Evolutionary conservation across 441 rosid species (phyloP), one percentile per base, ranked within the genome.

Genomic region (Mallotus japonicus): DNA sequence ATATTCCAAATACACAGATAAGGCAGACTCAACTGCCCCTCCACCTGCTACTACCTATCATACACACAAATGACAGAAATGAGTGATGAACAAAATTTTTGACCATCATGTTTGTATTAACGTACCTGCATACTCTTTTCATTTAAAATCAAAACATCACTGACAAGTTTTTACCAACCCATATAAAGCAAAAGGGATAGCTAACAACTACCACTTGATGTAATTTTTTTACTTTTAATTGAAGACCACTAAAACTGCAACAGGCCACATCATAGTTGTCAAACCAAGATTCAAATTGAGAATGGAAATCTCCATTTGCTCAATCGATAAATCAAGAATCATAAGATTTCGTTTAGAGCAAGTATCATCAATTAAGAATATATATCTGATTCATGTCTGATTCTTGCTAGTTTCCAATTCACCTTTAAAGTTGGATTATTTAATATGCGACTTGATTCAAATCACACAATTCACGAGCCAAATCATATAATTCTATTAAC

Each of bases 21-120:
- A 84, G 55, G 99, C 97, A 67, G 97, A 77, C 77, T 96, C 98
- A 70, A 93, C 98, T 7, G 99, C 99, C 75, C 98, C 99, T 74
- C 99, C 99, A 72, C 98, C 99, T 0, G 99, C 96, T 66, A 96
- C 99, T 64, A 93, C 97, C 99, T 92, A 89, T 46, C 70, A 82
- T 55, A 53, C 65, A 65, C 55, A 85, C 59, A 46, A 55, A 64
- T 42, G 67, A 68, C 55, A 14, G 49, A 61, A 65, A 64, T 34
- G 51, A 5, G 49, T 61, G 44, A 61, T 22, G 40, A 64, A 24
- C 10, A 13, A 55, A 22, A 22, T 3, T n/a, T 28, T 34, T 15
- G 22, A 24, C 2, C 13, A 64, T 56, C 53, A 37, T 37, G 40
- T 47, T 17, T 58, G 46, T 11, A 63, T 19, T 59, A 56, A 28